phyloP scores from a whole-genome alignment of 768 basidiomycete species.

The Kwoniella pini region DNA sequence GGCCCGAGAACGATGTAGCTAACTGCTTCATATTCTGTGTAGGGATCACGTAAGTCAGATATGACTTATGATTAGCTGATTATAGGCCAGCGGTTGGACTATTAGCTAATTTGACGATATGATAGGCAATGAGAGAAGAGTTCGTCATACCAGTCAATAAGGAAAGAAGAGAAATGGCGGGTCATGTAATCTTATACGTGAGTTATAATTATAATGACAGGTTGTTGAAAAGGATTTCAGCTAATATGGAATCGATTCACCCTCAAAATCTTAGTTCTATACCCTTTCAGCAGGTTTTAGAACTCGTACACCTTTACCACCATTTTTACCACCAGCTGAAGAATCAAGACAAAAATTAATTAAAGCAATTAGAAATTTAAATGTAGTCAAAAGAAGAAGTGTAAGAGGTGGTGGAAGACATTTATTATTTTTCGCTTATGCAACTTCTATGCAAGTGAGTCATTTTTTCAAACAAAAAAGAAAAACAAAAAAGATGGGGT shows the following conservation, averaged over 20 bases:
- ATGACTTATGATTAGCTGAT: background rate
- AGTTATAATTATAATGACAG: slow-evolving; percentile 8
- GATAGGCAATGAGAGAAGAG: slow-evolving; percentile 74
- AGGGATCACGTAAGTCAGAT: slow-evolving; percentile 69
- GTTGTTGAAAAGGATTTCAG: too few species aligned
- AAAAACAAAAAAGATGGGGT: too few species aligned
- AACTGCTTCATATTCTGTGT: slow-evolving; percentile 12
- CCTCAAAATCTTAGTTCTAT: slow-evolving; percentile 61
- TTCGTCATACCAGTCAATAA: slow-evolving; percentile 88
- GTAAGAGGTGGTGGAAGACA: slow-evolving; percentile 75
- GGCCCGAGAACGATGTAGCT: background rate
- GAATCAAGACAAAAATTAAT: slow-evolving; percentile 78
- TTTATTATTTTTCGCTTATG: slow-evolving; percentile 90
- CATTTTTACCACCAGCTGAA: slow-evolving; percentile 92
- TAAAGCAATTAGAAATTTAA: slow-evolving; percentile 74
- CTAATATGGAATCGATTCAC: slow-evolving; percentile 60
- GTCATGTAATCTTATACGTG: slow-evolving; percentile 82
- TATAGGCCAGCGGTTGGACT: background rate
- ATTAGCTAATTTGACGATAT: background rate
- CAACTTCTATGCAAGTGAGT: slow-evolving; percentile 73
- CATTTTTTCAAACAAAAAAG: background rate
- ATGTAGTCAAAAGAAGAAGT: slow-evolving; percentile 83
- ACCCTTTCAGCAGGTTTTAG: slow-evolving; percentile 49
- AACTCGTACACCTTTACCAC: slow-evolving; percentile 76
- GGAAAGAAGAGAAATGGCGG: slow-evolving; percentile 82